These are phyloP conservation scores for Saturnispora sanitii DNA, from an alignment of 805 yeast species.

Conservation along the genomic window DNA sequence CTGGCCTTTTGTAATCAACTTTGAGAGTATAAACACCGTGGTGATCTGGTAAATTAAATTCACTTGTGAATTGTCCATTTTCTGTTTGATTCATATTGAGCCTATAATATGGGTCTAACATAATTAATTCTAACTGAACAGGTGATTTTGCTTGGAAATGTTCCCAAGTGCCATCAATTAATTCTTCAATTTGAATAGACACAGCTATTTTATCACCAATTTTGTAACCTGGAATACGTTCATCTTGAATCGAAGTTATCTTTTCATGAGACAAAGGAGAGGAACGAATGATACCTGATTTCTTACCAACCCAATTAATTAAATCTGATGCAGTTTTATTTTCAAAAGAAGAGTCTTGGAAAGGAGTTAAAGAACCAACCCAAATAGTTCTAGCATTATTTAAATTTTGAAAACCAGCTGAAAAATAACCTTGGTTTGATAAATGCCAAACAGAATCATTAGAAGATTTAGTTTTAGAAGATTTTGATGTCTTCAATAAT, in stretches of 20 bases:
- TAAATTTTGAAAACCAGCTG: conserved; percentile 71
- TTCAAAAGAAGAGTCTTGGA: conserved; percentile 32
- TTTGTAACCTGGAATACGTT: conserved; percentile 41
- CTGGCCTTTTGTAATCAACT: conserved; percentile 69
- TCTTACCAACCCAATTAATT: conserved; percentile 66
- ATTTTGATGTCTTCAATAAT: conserved; percentile 51
- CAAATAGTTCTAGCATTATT: conserved; percentile 72
- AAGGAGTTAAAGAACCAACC: conserved; percentile 61
- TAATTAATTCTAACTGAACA: conserved; percentile 72
- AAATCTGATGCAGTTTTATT: conserved; percentile 36
- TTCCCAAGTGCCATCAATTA: conserved; percentile 49
- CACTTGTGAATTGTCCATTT: conserved; percentile 38
- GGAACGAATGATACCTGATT: conserved; percentile 51
- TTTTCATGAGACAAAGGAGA: conserved; percentile 47
- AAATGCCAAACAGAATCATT: conserved; percentile 58
- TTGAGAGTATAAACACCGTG: conserved; percentile 92
- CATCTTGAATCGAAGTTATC: conserved; percentile 25
- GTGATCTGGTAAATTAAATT: conserved; percentile 81
- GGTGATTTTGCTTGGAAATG: conserved; percentile 42
- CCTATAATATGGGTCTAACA: conserved; percentile 95
- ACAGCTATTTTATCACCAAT: conserved; percentile 63
- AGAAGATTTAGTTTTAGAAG: conserved; percentile 39
- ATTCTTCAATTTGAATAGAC: conserved; percentile 39
- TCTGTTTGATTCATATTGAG: conserved; percentile 44
- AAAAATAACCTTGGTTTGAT: conserved; percentile 69